Conservation (phyloP, 192 early-diverging fungal species). For the Piromyces sp. region DNA sequence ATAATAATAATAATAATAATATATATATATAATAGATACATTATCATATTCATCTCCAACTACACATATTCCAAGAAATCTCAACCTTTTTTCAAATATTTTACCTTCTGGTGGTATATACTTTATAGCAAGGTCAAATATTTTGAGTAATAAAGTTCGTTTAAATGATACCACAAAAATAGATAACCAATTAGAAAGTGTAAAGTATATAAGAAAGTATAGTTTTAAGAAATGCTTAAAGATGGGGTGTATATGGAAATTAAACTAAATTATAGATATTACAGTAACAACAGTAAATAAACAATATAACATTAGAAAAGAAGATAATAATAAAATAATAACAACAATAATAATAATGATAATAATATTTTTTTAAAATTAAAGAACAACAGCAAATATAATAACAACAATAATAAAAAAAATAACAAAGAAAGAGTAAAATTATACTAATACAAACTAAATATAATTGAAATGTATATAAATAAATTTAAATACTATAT, state of each 20-base stretch:
- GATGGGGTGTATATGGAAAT: neutral
- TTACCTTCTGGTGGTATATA: neutral
- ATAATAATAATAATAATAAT: too few relatives aligned
- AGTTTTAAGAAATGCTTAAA: neutral
- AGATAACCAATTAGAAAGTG: neutral
- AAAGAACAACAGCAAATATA: too few relatives aligned
- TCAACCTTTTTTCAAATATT: neutral
- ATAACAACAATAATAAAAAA: too few relatives aligned
- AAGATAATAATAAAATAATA: neutral
- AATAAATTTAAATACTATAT: too few relatives aligned
- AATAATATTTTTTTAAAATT: too few relatives aligned
- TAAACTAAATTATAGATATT: neutral
- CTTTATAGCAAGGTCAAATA: neutral
- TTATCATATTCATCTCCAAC: neutral
- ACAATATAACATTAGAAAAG: neutral
- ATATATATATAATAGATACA: neutral
- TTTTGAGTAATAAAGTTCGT: neutral
- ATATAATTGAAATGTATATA: too few relatives aligned
- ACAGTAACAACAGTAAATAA: too few relatives aligned
- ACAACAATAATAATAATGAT: too few relatives aligned
- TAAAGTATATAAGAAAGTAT: neutral
- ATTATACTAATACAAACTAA: too few relatives aligned
- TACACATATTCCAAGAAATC: neutral
- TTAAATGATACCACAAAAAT: neutral
- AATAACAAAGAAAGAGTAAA: too few relatives aligned